phyloP scores from a whole-genome alignment of 2,329 filamentous ascomycete genomes.

The Talaromyces albobiverticillius region DNA sequence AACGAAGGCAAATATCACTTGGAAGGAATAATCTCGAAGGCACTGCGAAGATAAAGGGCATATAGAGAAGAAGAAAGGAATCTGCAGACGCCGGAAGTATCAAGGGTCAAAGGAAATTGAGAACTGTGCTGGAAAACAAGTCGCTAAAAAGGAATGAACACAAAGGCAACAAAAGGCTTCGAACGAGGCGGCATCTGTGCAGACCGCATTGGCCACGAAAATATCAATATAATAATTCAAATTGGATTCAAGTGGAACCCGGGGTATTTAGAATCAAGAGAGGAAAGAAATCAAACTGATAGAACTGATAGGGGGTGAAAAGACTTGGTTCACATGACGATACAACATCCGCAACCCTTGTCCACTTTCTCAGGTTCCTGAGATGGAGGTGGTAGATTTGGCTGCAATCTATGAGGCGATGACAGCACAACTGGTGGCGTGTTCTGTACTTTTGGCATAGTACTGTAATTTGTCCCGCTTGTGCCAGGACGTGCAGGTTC shows the following conservation, averaged over 20 bases:
- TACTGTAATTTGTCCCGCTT: conserved; percentile 49
- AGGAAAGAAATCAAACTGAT: neutral
- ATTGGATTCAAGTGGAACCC: conserved; percentile 1
- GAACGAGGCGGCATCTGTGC: conserved; percentile 2
- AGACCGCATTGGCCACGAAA: conserved; percentile 1
- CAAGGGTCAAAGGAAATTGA: neutral
- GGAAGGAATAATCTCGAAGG: neutral
- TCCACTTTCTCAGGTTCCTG: conserved; percentile 57
- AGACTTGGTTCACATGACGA: conserved; percentile 63
- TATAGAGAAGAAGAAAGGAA: neutral
- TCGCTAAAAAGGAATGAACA: conserved; percentile 8
- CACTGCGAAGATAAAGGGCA: neutral
- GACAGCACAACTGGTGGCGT: conserved; percentile 32
- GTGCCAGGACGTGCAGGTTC: conserved; percentile 37
- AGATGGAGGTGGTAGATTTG: conserved; percentile 46
- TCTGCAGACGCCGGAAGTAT: conserved; percentile 1
- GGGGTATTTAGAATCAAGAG: conserved; percentile 12
- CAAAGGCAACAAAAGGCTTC: conserved; percentile 10
- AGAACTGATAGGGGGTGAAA: conserved; percentile 17
- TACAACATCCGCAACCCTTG: conserved; percentile 66
- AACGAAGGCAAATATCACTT: conserved; percentile 1
- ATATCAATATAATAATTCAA: conserved; percentile 3
- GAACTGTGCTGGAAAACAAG: neutral
- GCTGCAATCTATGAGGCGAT: conserved; percentile 38
- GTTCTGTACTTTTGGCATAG: conserved; percentile 47